Conservation (phyloP, 139 green algal genomes). For the Micractinium conductrix region DNA sequence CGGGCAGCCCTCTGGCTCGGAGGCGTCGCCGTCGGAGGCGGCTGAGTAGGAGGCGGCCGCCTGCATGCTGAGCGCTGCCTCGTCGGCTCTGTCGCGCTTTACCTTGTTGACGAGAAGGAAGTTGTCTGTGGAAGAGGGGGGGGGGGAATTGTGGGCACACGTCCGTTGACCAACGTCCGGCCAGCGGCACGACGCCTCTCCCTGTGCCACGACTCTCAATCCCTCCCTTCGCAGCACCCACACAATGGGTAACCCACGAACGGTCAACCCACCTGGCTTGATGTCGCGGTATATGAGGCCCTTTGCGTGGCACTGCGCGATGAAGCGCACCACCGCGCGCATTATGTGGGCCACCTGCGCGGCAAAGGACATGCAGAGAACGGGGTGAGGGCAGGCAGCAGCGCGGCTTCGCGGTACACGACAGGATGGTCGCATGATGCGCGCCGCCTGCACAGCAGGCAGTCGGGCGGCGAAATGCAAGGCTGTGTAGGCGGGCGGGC, state of each 20-base stretch:
- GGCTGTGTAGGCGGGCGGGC: no score
- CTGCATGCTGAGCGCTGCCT: not conserved
- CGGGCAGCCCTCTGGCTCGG: slow-evolving; percentile 2
- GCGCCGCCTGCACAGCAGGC: no score
- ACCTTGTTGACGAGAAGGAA: slow-evolving; percentile 85
- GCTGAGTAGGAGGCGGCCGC: not conserved
- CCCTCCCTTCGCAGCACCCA: no score
- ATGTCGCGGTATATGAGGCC: slow-evolving; percentile 79
- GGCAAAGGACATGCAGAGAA: not conserved
- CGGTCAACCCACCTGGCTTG: slow-evolving; percentile 53
- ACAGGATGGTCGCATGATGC: no score
- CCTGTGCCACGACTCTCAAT: no score
- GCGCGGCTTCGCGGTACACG: not conserved
- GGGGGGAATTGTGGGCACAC: no score
- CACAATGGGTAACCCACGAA: not conserved
- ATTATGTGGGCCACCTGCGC: slow-evolving; percentile 63
- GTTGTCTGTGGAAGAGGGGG: slow-evolving; percentile 72
- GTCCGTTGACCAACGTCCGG: no score
- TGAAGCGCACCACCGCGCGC: slow-evolving; percentile 69
- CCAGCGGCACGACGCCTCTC: no score
- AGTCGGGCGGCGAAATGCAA: no score
- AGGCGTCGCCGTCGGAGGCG: not conserved
- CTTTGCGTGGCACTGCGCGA: slow-evolving; percentile 89
- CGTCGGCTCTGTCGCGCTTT: not conserved
- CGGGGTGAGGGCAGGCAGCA: not conserved